Conservation (phyloP, 805 yeast species). For the Kuraishia piskuri region DNA sequence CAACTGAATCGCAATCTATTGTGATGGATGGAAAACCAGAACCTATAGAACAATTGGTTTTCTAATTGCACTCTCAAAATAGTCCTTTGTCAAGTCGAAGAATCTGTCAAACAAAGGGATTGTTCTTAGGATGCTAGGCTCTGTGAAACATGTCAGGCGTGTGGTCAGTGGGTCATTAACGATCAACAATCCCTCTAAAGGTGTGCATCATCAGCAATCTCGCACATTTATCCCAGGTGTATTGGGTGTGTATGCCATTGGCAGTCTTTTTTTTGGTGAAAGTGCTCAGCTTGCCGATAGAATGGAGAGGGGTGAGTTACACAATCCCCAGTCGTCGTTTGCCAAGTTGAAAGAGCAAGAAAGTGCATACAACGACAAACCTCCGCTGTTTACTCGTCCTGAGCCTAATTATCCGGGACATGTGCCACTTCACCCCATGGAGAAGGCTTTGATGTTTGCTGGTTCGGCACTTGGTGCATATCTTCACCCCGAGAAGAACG, state of each 20-base stretch:
- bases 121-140: background rate
- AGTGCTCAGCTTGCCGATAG: conserved; percentile 49
- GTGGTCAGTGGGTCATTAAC: background rate
- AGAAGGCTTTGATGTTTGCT: conserved; percentile 52
- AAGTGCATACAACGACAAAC: conserved; percentile 7
- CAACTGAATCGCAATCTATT: too few relatives aligned
- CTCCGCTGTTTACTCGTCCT: conserved; percentile 26
- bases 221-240: background rate
- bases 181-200: background rate
- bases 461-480: conserved; percentile 76
- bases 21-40: too few relatives aligned
- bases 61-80: too few relatives aligned
- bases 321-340: conserved; percentile 25
- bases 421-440: conserved; percentile 60
- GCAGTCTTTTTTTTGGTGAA: conserved; percentile 18
- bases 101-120: background rate
- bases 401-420: conserved; percentile 61
- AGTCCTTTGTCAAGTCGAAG: too few relatives aligned
- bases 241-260: background rate
- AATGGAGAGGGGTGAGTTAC: conserved; percentile 44
- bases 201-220: background rate
- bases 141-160: background rate
- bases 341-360: conserved; percentile 18
- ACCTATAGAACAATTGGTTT: too few relatives aligned
- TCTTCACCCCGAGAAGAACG: conserved; percentile 68